A percentile compares a stretch with the other conserved stretches of the same genome.
phyloP scores from a whole-genome alignment of 306 rosid species.

The Dalbergia cochinchinensis region DNA sequence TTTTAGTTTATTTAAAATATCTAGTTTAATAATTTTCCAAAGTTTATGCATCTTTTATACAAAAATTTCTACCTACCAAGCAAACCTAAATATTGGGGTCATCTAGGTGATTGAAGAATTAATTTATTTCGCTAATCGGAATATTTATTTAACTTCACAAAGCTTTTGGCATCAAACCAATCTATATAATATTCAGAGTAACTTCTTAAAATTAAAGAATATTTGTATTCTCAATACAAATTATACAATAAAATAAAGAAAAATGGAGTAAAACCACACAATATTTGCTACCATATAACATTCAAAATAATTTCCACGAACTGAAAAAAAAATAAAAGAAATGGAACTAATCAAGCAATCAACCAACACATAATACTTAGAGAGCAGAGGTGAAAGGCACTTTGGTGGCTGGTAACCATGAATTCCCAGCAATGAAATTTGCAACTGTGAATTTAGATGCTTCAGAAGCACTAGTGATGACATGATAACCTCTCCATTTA shows the following conservation, averaged over 20 bases:
- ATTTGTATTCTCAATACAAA: neutral
- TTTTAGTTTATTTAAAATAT: too few species aligned
- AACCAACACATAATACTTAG: conserved; percentile 14
- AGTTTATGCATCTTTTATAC: too few species aligned
- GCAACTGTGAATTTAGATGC: conserved; percentile 70
- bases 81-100: too few species aligned
- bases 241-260: too few species aligned
- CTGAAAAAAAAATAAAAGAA: neutral
- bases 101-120: too few species aligned
- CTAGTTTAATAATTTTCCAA: too few species aligned
- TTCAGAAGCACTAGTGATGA: conserved; percentile 61
- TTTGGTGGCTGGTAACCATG: conserved; percentile 74
- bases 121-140: too few species aligned
- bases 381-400: conserved; percentile 70
- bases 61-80: too few species aligned
- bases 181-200: neutral
- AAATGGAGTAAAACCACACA: neutral
- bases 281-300: neutral
- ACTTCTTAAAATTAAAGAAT: conserved; percentile 5
- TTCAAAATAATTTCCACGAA: neutral
- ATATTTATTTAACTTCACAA: too few species aligned
- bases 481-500: conserved; percentile 68
- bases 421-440: conserved; percentile 61
- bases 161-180: too few species aligned
- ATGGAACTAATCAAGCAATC: conserved; percentile 17